Percentiles rank a stretch among this genome's conserved stretches.
Evolutionary conservation across 2,329 filamentous ascomycete genomes (phyloP).

Genomic region (Neopestalotiopsis sp.): DNA sequence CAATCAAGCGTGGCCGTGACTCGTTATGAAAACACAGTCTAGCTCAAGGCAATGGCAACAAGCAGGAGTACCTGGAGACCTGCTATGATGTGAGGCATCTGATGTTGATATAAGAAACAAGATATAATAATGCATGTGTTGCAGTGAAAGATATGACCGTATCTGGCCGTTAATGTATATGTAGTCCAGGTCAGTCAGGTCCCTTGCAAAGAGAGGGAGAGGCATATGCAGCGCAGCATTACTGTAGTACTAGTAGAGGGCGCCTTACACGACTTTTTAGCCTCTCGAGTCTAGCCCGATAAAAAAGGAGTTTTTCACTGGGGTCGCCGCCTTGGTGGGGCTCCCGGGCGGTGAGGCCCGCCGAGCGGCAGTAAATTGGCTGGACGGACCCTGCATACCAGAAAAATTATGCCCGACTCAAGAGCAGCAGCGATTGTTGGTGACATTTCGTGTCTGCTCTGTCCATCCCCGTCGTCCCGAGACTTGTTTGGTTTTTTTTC

Average conservation of each 20-base stretch:
- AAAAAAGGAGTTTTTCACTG: background rate
- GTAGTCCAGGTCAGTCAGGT: too few relatives aligned
- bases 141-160: too few relatives aligned
- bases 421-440: background rate
- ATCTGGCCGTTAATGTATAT: too few relatives aligned
- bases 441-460: conserved; percentile 4
- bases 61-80: background rate
- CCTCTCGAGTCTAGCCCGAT: background rate
- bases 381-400: conserved; percentile 17
- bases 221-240: too few relatives aligned
- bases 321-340: conserved; percentile 12
- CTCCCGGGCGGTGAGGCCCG: conserved; percentile 15
- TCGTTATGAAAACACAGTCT: background rate
- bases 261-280: background rate
- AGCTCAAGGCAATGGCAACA: background rate
- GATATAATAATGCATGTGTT: too few relatives aligned
- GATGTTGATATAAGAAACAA: too few relatives aligned
- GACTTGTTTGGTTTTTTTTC: conserved; percentile 4
- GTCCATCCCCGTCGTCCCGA: conserved; percentile 7
- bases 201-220: too few relatives aligned
- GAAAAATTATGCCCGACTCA: conserved; percentile 23
- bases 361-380: conserved; percentile 16
- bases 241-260: too few relatives aligned
- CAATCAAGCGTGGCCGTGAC: background rate
- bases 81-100: too few relatives aligned